phyloP scores from a whole-genome alignment of 176 grass and related monocot genomes.

The Hyparrhenia diplandra region DNA sequence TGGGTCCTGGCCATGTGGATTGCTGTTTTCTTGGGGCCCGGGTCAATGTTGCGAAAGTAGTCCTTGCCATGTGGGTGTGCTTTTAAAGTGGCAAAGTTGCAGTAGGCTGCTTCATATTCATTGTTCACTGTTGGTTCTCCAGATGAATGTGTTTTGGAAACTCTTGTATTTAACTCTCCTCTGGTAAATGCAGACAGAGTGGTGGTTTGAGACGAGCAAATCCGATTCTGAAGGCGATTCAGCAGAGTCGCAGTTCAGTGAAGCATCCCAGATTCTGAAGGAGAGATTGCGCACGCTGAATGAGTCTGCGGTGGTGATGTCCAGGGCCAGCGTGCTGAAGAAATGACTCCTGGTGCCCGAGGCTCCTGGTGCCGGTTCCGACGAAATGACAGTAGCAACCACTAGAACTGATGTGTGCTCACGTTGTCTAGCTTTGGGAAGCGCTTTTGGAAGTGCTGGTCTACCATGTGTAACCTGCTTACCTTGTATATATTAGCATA shows the following conservation, averaged over 20 bases:
- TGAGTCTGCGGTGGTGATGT: conserved; percentile 44
- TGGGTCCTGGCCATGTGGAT: background rate
- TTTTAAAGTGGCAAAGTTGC: background rate
- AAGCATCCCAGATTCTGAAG: conserved; percentile 23
- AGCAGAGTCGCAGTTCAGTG: background rate
- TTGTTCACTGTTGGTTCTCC: background rate
- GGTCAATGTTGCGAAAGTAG: background rate
- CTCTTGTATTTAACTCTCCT: background rate
- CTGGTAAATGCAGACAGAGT: conserved; percentile 53
- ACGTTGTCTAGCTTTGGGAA: background rate
- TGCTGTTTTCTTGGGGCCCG: background rate
- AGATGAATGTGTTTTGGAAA: background rate
- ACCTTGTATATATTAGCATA: background rate
- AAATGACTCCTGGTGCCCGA: background rate
- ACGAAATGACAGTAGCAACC: background rate
- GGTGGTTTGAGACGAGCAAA: conserved; percentile 54
- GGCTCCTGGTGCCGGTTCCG: background rate
- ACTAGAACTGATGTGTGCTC: background rate
- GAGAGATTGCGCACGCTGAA: conserved; percentile 55
- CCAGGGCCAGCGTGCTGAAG: conserved; percentile 43
- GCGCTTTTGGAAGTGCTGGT: background rate
- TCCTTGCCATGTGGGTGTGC: background rate
- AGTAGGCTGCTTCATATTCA: background rate
- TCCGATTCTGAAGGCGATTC: background rate
- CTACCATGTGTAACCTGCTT: background rate